Base-by-base conservation (phyloP, 2,329 filamentous ascomycete species). In the Myotisia sp. region DNA sequence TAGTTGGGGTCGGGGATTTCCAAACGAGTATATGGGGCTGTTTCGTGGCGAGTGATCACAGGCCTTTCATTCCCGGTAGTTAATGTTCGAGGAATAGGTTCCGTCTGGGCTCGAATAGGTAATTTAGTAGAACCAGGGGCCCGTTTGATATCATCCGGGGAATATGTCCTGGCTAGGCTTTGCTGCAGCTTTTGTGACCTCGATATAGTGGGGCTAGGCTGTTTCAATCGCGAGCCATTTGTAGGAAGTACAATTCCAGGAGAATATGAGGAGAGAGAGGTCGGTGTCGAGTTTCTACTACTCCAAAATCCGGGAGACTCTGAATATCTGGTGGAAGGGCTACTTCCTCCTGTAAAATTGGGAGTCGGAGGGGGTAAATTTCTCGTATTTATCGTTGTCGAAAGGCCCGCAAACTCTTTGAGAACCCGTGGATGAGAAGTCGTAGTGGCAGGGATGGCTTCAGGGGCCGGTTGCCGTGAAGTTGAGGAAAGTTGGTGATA, bases 251-350 rank as follows among this genome's bases (percentile, higher is more conserved):
- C 48, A 34, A 64, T 54, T 5, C 61, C 60, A 4, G 64, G 63
- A 3, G 64, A 67, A 37, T 62, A 60, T 8, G 64, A 67, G 7
- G 62, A 66, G 37, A 65, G 46, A 3, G 64, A 64, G 9, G 62
- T 65, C 2, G 64, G 64, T 3, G 64, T 67, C 4, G 63, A 66
- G 4, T 53, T 59, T 34, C 61, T 53, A 39, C 51, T 53, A 43
- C 60, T 61, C 58, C 58, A 64, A 37, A 59, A 52, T 5, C 60
- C 59, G 0, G 61, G 60, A 7, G 61, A 64, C 20, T 56, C 58
- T 6, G 61, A 62, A 33, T 62, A 62, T 34, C 58, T 52, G 21
- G 60, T 64, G 3, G 61, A 64, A 14, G 61, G 60, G 16, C 56
- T 63, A 39, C 56, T 60, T 5, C 57, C 50, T 22, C 58, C 55